Conservation (phyloP, 1,139 yeast species). For the Pichia inconspicua region DNA sequence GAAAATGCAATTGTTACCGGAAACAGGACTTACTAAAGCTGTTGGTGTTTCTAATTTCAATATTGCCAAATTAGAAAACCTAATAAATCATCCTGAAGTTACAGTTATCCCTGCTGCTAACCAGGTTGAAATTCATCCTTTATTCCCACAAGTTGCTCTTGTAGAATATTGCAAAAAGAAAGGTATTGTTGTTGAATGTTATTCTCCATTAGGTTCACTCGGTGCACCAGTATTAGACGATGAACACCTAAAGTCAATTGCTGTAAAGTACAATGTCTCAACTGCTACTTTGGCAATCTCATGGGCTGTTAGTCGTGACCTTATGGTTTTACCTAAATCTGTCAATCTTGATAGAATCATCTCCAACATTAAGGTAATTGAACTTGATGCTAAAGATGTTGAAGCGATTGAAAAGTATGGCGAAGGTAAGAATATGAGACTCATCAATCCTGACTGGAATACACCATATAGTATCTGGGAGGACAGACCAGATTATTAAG, state of each 20-base stretch:
- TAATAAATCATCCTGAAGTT: constrained; percentile 37
- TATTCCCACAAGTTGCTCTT: constrained; percentile 61
- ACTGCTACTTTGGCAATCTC: constrained; percentile 60
- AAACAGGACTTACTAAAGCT: constrained; percentile 37
- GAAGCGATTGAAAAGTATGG: constrained; percentile 39
- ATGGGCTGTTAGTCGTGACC: constrained; percentile 67
- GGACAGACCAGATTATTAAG: background rate
- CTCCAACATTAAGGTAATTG: constrained; percentile 46
- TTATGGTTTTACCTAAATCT: constrained; percentile 69
- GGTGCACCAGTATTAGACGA: constrained; percentile 57
- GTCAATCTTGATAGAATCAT: constrained; percentile 52
- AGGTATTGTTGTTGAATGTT: constrained; percentile 60
- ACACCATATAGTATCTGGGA: constrained; percentile 9
- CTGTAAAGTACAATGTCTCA: constrained; percentile 46
- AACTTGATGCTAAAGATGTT: constrained; percentile 49
- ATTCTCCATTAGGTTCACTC: constrained; percentile 71
- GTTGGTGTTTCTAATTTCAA: constrained; percentile 80
- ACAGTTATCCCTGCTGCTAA: constrained; percentile 59
- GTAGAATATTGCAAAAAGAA: constrained; percentile 45
- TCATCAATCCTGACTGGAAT: constrained; percentile 36
- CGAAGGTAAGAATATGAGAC: constrained; percentile 42
- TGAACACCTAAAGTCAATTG: constrained; percentile 41
- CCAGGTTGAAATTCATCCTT: constrained; percentile 73
- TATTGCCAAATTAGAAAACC: constrained; percentile 40
- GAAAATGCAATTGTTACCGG: constrained; percentile 53